Conservation (phyloP, 176 grass and related monocot species). For the Saccharum officinarum region DNA sequence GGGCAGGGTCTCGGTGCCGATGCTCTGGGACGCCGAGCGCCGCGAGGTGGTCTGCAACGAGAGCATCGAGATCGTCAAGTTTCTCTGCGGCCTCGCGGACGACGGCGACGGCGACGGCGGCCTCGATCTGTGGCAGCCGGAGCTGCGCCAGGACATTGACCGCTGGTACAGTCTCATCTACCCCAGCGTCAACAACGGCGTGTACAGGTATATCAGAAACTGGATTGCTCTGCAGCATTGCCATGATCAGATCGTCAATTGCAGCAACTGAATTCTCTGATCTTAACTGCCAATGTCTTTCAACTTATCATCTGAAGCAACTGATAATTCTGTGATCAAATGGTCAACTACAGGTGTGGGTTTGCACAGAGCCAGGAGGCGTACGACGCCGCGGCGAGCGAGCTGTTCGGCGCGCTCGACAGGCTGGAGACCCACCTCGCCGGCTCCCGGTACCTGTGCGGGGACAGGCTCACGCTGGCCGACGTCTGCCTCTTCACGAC, state of each 20-base stretch:
- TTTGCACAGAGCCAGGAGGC: slow-evolving; percentile 94
- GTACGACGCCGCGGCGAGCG: slow-evolving; percentile 63
- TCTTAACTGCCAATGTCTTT: no score
- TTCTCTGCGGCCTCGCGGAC: slow-evolving; percentile 52
- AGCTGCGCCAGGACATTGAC: slow-evolving; percentile 74
- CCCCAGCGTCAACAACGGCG: slow-evolving; percentile 80
- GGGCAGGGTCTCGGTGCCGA: slow-evolving; percentile 75
- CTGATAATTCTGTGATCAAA: no score
- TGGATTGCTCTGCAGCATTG: background rate
- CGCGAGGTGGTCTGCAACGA: slow-evolving; percentile 94
- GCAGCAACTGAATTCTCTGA: background rate
- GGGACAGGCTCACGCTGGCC: slow-evolving; percentile 62
- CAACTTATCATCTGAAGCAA: background rate
- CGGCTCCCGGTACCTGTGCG: slow-evolving; percentile 69
- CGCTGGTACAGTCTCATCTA: slow-evolving; percentile 87
- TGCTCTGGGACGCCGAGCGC: slow-evolving; percentile 82
- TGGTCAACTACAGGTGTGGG: slow-evolving; percentile 41
- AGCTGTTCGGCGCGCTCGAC: slow-evolving; percentile 71
- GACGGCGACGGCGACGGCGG: background rate
- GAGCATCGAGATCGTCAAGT: slow-evolving; percentile 88
- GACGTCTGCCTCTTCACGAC: slow-evolving; percentile 98
- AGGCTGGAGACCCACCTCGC: slow-evolving; percentile 69
- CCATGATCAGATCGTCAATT: background rate
- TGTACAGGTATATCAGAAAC: slow-evolving; percentile 50
- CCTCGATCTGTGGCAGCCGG: slow-evolving; percentile 61